Evolutionary conservation across 1,284 basidiomycete genomes (phyloP), one percentile per base, ranked within the genome.

Genomic region (Naganishia sp.): DNA sequence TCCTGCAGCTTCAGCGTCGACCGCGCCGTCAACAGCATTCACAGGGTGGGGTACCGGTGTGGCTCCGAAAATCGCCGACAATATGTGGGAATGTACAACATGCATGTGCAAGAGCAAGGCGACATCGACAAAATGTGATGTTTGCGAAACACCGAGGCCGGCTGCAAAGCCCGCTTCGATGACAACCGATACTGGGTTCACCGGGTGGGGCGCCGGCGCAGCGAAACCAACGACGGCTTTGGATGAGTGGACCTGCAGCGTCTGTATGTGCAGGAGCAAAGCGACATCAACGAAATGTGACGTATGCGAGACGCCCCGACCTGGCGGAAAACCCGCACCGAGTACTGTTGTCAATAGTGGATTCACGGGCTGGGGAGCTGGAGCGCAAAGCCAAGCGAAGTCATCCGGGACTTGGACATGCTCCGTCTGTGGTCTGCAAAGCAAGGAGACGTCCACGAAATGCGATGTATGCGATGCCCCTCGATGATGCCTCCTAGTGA

Each of bases 231-330:
- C 52, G 9, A 23, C 39, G 23, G 49, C 50, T 21, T 32, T 21
- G 11, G 43, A 42, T 17, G 31, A 52, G 25, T 68, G 67, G 67
- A 63, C 28, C 3, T 68, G 67, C 43, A 51, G 21, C 32, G 28
- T 23, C 6, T 68, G 67, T 51, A 39, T 42, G 18, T 57, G 32
- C 41, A 51, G 51, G 42, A 54, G 50, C 46, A 62, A 60, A 25
- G 31, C 46, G n/a, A 46, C 58, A 15, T 63, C 60, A 13, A 55
- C 57, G 42, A 51, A 66, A 41, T 68, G 67, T 31, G 67, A 68
- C 21, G 60, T 68, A 32, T 68, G 67, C 25, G 65, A 68, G 17
- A 32, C 64, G 15, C 60, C 60, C 18, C 57, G 60, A 18, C 63
- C 63, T 3, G 53, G 3, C 23, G 21, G 42, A 5, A 6, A 45